Conservation (phyloP, 139 green algal genomes). For the Nannochloris sp. region DNA sequence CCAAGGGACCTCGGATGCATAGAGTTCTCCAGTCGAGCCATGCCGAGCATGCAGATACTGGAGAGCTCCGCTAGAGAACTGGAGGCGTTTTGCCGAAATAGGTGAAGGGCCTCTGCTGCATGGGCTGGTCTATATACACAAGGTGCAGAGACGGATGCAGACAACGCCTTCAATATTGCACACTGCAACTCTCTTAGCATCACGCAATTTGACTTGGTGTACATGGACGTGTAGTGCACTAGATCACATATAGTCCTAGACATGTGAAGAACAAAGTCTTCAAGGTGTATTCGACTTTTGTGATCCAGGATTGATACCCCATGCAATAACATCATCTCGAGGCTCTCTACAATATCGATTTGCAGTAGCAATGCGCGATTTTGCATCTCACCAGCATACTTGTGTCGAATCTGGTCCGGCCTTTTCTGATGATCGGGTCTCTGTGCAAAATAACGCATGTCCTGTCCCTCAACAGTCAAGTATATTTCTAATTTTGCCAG, state of each 20-base stretch:
- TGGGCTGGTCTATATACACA: neutral
- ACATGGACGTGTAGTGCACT: neutral
- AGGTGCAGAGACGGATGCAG: neutral
- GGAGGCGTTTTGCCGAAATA: neutral
- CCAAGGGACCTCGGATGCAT: neutral
- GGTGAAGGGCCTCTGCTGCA: neutral
- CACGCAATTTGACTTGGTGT: neutral
- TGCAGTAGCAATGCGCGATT: too few species aligned
- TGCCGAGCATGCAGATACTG: neutral
- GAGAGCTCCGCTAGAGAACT: neutral
- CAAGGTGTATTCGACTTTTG: too few species aligned
- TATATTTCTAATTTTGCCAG: too few species aligned
- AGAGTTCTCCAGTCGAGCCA: neutral
- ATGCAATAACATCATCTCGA: too few species aligned
- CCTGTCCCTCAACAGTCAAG: too few species aligned
- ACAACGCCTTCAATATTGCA: neutral
- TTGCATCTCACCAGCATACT: too few species aligned
- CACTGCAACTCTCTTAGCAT: neutral
- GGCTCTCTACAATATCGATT: too few species aligned
- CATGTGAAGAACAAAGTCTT: neutral
- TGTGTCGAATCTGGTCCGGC: too few species aligned
- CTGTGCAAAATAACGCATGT: too few species aligned
- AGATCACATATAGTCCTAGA: neutral
- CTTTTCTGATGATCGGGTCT: too few species aligned
- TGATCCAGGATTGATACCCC: too few species aligned